These are phyloP conservation scores for Epichloe scottii DNA, from an alignment of 2,329 filamentous ascomycete genomes.

Conservation along the genomic window DNA sequence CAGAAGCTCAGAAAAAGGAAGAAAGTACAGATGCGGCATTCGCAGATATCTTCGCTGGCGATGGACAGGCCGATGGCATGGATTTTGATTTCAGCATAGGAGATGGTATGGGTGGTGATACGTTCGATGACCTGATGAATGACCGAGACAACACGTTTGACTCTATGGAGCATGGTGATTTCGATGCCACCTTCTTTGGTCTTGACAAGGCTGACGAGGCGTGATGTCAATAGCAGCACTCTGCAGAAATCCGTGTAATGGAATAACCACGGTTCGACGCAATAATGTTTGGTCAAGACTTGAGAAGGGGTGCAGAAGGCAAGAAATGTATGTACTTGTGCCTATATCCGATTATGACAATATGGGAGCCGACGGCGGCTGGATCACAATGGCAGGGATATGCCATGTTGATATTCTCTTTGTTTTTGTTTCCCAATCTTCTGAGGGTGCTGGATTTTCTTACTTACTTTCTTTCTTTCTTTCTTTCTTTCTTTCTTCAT, in stretches of 20 bases:
- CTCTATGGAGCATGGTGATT: constrained; percentile 30
- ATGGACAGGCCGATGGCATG: constrained; percentile 26
- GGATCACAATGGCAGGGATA: background rate
- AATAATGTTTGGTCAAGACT: too few relatives aligned
- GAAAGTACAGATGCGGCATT: constrained; percentile 19
- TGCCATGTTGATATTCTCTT: too few relatives aligned
- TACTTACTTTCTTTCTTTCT: too few relatives aligned
- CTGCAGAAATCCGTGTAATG: background rate
- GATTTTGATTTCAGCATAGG: constrained; percentile 20
- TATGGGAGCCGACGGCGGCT: background rate
- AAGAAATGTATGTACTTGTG: too few relatives aligned
- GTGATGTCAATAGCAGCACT: constrained; percentile 2
- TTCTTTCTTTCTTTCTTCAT: too few relatives aligned
- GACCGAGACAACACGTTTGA: constrained; percentile 29
- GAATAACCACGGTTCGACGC: too few relatives aligned
- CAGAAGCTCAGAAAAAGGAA: constrained; percentile 15
- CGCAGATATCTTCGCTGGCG: constrained; percentile 36
- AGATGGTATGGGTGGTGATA: constrained; percentile 21
- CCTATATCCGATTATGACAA: background rate
- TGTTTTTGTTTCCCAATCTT: too few relatives aligned
- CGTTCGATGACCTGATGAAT: constrained; percentile 39
- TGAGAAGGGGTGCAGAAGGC: too few relatives aligned
- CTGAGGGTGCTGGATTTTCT: too few relatives aligned
- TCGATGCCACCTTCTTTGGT: constrained; percentile 35
- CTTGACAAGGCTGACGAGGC: constrained; percentile 17